Evolutionary conservation across 1,284 basidiomycete species (phyloP), one percentile per base, ranked within the genome.

Genomic region (Melampsora americana): DNA sequence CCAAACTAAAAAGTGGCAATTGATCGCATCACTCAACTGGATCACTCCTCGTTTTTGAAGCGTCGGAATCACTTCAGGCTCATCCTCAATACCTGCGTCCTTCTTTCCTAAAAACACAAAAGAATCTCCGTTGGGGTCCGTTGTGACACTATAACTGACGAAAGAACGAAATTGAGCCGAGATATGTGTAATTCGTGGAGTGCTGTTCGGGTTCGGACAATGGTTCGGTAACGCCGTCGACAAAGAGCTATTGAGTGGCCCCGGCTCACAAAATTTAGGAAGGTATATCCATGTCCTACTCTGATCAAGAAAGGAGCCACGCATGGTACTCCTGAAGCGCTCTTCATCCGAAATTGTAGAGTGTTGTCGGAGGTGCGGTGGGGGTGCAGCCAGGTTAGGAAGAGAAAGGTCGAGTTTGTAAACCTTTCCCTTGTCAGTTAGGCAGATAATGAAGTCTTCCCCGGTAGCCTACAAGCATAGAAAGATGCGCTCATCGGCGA

Each of bases 91-190:
- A 7, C 48, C 48, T 12, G 61, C 18, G 28, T 50, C 61, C 35
- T 72, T 66, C 35, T 42, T 67, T 39, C 71, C 71, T 42, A 74
- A 66, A 23, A 74, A 74, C 18, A 74, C 71, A 32, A 74, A 74
- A 26, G 71, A 72, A 42, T 72, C 66, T 23, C 53, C 64, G n/a
- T 59, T 66, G 6, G 30, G 16, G 12, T 44, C 56, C 11, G n/a
- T 30, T 14, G 50, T 28, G 64, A 66, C 71, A 48, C 71, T 66
- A 26, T 66, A 74, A 30, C 46, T 62, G 14, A 74, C 71, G 35
- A 74, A 74, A 23, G 71, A 66, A 7, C 64, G 44, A 32, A 53
- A 74, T 48, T 74, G 71, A 20, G 71, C 71, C 26, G 62, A 66
- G 35, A 74, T 74, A 50, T 74, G 71, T 12, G 71, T 66, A 32